A percentile compares a stretch with the other conserved stretches of the same genome.
These are phyloP conservation scores for Nakazawaea ambrosiae DNA, from an alignment of 805 yeast species.

Conservation along the genomic window DNA sequence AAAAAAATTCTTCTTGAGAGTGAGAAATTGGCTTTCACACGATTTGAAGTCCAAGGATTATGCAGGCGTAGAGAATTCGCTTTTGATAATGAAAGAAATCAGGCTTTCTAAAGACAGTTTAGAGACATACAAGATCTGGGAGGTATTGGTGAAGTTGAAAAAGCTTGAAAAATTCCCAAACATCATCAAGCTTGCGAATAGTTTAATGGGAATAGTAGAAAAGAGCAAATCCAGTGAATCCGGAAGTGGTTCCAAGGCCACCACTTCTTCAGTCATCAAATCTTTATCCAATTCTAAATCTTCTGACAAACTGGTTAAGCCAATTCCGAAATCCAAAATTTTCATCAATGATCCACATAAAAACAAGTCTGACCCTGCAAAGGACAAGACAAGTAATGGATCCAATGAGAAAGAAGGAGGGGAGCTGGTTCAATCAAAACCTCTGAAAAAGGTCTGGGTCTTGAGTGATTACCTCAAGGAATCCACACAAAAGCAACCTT, in stretches of 20 bases:
- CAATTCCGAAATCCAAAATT: slow-evolving; percentile 1
- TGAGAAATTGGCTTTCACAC: slow-evolving; percentile 12
- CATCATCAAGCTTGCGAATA: slow-evolving; percentile 5
- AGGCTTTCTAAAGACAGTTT: background rate
- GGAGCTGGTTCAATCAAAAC: no score
- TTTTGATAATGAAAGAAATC: slow-evolving; percentile 2
- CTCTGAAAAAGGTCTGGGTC: background rate
- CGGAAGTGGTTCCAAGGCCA: no score
- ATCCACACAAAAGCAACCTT: background rate
- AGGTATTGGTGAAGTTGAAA: background rate
- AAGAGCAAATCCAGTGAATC: no score
- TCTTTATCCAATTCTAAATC: background rate
- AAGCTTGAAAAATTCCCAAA: slow-evolving; percentile 3
- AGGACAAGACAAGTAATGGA: background rate
- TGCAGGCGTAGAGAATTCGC: slow-evolving; percentile 2
- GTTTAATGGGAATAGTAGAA: background rate
- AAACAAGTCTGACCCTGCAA: background rate
- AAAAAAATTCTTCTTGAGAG: slow-evolving; percentile 10
- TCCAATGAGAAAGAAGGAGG: background rate
- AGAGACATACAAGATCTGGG: slow-evolving; percentile 5
- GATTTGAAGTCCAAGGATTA: slow-evolving; percentile 11
- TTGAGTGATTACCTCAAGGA: slow-evolving; percentile 1
- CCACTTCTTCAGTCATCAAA: slow-evolving; percentile 4
- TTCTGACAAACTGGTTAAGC: background rate
- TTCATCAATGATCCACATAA: slow-evolving; percentile 8